Conservation (phyloP, 75 land plant genomes). For the Ceratopteris richardii region DNA sequence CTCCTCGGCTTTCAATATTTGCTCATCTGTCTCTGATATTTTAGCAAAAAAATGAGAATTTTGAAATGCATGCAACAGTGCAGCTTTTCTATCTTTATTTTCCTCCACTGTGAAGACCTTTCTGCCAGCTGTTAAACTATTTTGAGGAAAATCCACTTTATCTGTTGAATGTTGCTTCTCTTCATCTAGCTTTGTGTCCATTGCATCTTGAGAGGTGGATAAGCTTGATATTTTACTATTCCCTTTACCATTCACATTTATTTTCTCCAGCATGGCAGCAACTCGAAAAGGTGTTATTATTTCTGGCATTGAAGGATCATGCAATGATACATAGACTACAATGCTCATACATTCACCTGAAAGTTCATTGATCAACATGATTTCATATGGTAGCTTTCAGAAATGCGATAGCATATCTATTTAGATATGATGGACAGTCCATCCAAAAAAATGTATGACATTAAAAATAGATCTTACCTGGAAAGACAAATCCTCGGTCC, state of each 20-base stretch:
- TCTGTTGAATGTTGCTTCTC: slow-evolving; percentile 4
- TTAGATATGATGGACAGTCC: too few relatives aligned
- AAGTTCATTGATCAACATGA: not conserved
- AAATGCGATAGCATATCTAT: too few relatives aligned
- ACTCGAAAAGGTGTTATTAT: slow-evolving; percentile 85
- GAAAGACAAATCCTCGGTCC: slow-evolving; percentile 89
- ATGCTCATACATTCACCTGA: slow-evolving; percentile 86
- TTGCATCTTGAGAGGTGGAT: slow-evolving; percentile 5
- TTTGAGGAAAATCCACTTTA: slow-evolving; percentile 4
- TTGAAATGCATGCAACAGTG: slow-evolving; percentile 55
- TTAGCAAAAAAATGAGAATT: slow-evolving; percentile 85
- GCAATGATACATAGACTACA: slow-evolving; percentile 63
- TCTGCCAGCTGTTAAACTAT: slow-evolving; percentile 42
- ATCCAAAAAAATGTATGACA: too few relatives aligned
- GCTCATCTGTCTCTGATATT: slow-evolving; percentile 51
- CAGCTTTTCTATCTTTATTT: slow-evolving; percentile 53
- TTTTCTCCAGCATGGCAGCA: slow-evolving; percentile 77
- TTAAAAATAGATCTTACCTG: too few relatives aligned
- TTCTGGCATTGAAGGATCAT: slow-evolving; percentile 49
- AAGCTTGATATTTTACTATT: too few relatives aligned
- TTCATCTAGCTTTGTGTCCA: slow-evolving; percentile 1
- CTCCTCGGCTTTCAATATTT: slow-evolving; percentile 32
- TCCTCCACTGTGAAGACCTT: slow-evolving; percentile 53
- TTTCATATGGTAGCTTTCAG: too few relatives aligned
- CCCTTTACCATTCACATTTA: slow-evolving; percentile 9